These are phyloP conservation scores for Halenospora varia DNA, from an alignment of 495 filamentous ascomycete species.

Conservation along the genomic window DNA sequence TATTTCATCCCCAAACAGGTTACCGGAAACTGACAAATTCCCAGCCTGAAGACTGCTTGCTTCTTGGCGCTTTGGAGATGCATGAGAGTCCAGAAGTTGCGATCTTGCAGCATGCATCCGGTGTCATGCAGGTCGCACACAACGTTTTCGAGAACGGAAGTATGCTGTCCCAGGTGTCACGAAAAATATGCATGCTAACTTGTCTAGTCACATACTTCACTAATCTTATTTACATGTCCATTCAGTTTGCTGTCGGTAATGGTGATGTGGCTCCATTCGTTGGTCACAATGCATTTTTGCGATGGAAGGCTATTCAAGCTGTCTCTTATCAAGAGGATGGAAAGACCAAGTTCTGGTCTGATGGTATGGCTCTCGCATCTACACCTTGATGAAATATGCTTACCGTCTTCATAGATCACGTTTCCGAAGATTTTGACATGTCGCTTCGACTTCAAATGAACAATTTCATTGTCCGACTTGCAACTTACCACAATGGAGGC, in stretches of 20 bases:
- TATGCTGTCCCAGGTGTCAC: background rate
- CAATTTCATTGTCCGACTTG: conserved; percentile 60
- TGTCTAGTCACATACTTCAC: conserved; percentile 61
- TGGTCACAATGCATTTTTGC: conserved; percentile 66
- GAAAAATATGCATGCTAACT: background rate
- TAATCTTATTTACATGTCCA: conserved; percentile 66
- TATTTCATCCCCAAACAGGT: background rate
- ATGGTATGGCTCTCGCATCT: conserved; percentile 21
- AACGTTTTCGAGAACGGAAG: conserved; percentile 56
- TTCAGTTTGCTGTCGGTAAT: conserved; percentile 60
- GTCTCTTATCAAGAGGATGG: conserved; percentile 50
- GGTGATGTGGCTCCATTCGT: conserved; percentile 69
- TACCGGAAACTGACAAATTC: conserved; percentile 2
- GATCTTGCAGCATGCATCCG: conserved; percentile 63
- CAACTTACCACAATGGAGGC: conserved; percentile 55
- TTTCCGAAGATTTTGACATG: conserved; percentile 76
- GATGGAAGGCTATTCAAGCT: conserved; percentile 66
- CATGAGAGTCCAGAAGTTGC: conserved; percentile 64
- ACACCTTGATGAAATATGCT: background rate
- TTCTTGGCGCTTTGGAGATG: conserved; percentile 67
- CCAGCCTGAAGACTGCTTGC: conserved; percentile 52
- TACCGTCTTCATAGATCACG: conserved; percentile 37
- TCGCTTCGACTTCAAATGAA: conserved; percentile 59
- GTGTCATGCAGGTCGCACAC: conserved; percentile 63
- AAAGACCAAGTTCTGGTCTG: conserved; percentile 55